Percentiles rank a stretch among this genome's conserved stretches.
Conservation (phyloP, 2,329 filamentous ascomycete genomes). For the Apiospora aurea region DNA sequence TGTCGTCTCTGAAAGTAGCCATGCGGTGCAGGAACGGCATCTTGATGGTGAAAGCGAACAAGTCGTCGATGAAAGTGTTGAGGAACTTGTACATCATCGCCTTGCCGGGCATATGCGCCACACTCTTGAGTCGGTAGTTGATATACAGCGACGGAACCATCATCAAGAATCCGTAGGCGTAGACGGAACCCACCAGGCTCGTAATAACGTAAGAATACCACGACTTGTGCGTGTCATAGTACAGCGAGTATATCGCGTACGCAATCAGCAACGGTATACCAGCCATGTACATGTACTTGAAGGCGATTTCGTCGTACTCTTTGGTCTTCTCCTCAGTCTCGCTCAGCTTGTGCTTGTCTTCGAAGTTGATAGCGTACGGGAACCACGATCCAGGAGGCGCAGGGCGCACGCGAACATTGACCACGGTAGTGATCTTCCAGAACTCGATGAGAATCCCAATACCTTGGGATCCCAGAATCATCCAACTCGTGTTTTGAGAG, state of each 20-base stretch:
- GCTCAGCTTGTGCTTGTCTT: conserved; percentile 95
- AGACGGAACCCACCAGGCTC: conserved; percentile 93
- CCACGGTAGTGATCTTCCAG: conserved; percentile 97
- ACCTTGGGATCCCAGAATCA: conserved; percentile 94
- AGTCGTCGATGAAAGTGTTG: conserved; percentile 98
- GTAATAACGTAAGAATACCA: conserved; percentile 98
- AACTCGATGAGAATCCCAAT: conserved; percentile 74
- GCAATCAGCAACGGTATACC: conserved; percentile 88
- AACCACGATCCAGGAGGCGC: conserved; percentile 72
- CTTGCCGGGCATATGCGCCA: conserved; percentile 95
- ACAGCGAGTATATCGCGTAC: conserved; percentile 88
- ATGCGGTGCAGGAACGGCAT: conserved; percentile 95
- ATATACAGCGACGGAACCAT: conserved; percentile 98
- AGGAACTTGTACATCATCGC: conserved; percentile 99
- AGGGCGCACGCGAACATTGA: conserved; percentile 82
- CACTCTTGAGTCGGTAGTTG: conserved; percentile 95
- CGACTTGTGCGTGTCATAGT: conserved; percentile 95
- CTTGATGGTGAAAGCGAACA: conserved; percentile 99
- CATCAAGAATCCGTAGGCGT: conserved; percentile 98
- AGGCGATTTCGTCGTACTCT: conserved; percentile 97
- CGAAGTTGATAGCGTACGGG: conserved; percentile 83
- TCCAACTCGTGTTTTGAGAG: conserved; percentile 97
- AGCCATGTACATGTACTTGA: conserved; percentile 94
- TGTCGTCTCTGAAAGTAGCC: conserved; percentile 90
- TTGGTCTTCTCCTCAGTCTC: conserved; percentile 98